These are phyloP conservation scores for Chlamydomonas sp. DNA, from an alignment of 139 green algal species.

Conservation along the genomic window DNA sequence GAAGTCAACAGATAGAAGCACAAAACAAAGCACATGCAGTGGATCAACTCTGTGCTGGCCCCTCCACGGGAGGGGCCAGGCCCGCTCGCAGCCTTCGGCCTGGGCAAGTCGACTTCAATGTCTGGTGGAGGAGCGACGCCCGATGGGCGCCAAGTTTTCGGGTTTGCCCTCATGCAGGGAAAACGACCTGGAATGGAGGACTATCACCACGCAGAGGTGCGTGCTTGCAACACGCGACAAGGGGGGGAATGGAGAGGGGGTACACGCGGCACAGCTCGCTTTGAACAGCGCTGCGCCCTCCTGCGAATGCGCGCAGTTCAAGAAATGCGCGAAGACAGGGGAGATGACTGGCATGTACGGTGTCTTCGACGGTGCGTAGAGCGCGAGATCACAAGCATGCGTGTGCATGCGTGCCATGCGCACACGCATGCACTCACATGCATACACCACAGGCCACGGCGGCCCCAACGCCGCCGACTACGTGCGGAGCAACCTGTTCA, in stretches of 20 bases:
- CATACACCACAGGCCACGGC: conserved; percentile 69
- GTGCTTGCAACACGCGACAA: no score
- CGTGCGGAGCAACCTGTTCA: conserved; percentile 75
- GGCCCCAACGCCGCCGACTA: conserved; percentile 77
- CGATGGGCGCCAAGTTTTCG: conserved; percentile 61
- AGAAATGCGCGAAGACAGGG: conserved; percentile 32
- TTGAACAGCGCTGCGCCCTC: no score
- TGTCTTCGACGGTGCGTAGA: conserved; percentile 88
- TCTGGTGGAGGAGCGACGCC: conserved; percentile 39
- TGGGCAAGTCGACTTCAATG: conserved; percentile 3
- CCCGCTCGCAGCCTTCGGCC: conserved; percentile 6
- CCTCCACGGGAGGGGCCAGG: conserved; percentile 13
- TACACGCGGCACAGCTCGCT: no score
- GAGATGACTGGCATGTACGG: conserved; percentile 76
- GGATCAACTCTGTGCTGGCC: conserved; percentile 1
- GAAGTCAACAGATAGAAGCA: no score
- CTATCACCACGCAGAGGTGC: conserved; percentile 56
- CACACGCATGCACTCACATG: no score
- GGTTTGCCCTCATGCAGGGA: conserved; percentile 60
- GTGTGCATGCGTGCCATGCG: no score
- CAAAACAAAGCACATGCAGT: conserved; percentile 16
- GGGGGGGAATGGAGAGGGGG: no score
- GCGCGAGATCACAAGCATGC: background rate
- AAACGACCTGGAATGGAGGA: conserved; percentile 78
- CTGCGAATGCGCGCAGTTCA: no score